Conservation (phyloP, 306 rosid genomes). For the Fragaria nilgerrensis region DNA sequence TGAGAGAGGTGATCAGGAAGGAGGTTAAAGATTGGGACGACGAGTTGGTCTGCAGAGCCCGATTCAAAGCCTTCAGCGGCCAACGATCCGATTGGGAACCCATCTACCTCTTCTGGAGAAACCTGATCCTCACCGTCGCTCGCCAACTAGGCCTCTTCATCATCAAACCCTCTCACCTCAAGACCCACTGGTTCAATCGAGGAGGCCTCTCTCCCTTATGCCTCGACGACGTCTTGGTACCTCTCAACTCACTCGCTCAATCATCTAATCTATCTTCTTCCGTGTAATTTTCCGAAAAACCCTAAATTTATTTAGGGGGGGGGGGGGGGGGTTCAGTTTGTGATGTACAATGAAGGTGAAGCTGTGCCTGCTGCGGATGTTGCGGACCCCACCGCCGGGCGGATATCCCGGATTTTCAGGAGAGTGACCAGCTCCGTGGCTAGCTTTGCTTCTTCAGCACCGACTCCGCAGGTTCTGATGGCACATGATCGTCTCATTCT, state of each 20-base stretch:
- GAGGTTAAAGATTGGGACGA: slow-evolving; percentile 74
- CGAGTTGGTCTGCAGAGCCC: slow-evolving; percentile 47
- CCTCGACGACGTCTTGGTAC: slow-evolving; percentile 73
- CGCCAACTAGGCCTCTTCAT: slow-evolving; percentile 48
- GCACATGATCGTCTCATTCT: slow-evolving; percentile 47
- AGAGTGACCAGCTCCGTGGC: slow-evolving; percentile 45
- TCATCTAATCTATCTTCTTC: neutral
- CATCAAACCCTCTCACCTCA: slow-evolving; percentile 56
- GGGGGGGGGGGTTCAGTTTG: slow-evolving; percentile 47
- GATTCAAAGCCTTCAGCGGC: slow-evolving; percentile 92
- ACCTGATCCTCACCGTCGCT: slow-evolving; percentile 55
- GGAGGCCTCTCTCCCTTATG: slow-evolving; percentile 84
- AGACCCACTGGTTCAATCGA: slow-evolving; percentile 67
- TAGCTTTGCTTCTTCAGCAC: slow-evolving; percentile 16
- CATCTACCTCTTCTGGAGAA: slow-evolving; percentile 64
- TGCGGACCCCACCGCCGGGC: slow-evolving; percentile 55
- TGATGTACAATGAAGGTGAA: slow-evolving; percentile 74
- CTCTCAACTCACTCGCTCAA: no score
- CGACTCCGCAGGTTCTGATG: slow-evolving; percentile 27
- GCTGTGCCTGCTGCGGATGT: slow-evolving; percentile 49
- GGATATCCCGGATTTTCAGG: slow-evolving; percentile 44
- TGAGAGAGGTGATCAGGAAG: slow-evolving; percentile 51
- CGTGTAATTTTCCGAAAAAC: neutral
- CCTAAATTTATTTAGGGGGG: slow-evolving; percentile 3
- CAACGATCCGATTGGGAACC: slow-evolving; percentile 81